Evolutionary conservation across 257 asterid genomes (phyloP).

Genomic region (Capsicum baccatum): DNA sequence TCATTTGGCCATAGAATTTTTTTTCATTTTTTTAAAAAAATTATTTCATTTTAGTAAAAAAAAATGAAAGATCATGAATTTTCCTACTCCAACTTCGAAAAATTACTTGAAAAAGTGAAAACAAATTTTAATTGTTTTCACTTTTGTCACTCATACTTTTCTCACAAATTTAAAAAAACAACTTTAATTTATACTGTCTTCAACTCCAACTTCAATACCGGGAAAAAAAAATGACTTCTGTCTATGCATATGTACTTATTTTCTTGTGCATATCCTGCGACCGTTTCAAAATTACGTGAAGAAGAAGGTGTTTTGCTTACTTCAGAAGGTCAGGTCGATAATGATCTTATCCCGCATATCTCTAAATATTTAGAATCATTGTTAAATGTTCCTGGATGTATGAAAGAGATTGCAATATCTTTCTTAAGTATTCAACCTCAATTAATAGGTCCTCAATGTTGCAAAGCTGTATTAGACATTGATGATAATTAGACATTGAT

Average conservation of each 20-base stretch:
- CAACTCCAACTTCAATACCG: too few relatives aligned
- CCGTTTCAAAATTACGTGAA: not conserved
- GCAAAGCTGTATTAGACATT: conserved; percentile 32
- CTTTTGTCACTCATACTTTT: too few relatives aligned
- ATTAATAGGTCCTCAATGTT: conserved; percentile 41
- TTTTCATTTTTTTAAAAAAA: too few relatives aligned
- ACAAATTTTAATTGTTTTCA: too few relatives aligned
- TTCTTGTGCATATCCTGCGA: not conserved
- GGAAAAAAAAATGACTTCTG: not conserved
- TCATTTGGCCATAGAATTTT: too few relatives aligned
- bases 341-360: not conserved
- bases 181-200: too few relatives aligned
- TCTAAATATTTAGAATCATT: conserved; percentile 35
- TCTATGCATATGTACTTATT: not conserved
- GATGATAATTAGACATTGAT: conserved; percentile 35
- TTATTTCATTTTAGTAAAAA: too few relatives aligned
- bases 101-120: too few relatives aligned
- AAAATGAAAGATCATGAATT: too few relatives aligned
- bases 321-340: not conserved
- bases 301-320: not conserved
- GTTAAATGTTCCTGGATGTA: conserved; percentile 31
- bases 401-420: conserved; percentile 33
- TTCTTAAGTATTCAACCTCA: conserved; percentile 29
- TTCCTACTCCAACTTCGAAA: too few relatives aligned
- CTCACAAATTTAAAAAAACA: too few relatives aligned